phyloP scores from a whole-genome alignment of 345 rosid species.

The Salix koriyanagi region DNA sequence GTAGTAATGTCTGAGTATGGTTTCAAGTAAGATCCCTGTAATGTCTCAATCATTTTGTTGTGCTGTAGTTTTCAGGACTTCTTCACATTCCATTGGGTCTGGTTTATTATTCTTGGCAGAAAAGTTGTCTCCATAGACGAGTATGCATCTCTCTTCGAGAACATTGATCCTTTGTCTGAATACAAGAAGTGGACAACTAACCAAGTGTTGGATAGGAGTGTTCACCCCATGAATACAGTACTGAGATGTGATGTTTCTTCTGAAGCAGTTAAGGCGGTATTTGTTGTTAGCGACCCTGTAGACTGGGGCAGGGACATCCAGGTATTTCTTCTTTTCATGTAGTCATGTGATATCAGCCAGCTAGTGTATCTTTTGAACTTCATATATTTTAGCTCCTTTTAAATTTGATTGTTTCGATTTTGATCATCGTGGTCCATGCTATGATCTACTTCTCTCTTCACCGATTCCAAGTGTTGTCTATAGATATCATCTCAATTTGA shows the following conservation, averaged over 20 bases:
- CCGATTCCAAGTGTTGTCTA: not conserved
- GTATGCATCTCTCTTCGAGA: conserved; percentile 38
- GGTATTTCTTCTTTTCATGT: conserved; percentile 21
- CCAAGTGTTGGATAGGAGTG: conserved; percentile 10
- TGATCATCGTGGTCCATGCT: not conserved
- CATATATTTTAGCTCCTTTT: not conserved
- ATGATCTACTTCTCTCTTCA: not conserved
- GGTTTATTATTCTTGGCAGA: conserved; percentile 25
- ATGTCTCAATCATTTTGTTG: not conserved
- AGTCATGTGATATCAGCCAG: not conserved
- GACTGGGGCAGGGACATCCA: conserved; percentile 59
- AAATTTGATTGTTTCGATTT: not conserved
- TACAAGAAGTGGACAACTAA: conserved; percentile 39
- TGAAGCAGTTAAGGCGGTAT: conserved; percentile 38
- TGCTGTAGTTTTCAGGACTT: not conserved
- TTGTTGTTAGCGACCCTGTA: conserved; percentile 46
- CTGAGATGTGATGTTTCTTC: conserved; percentile 24
- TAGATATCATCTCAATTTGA: not conserved
- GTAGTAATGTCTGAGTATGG: conserved; percentile 50
- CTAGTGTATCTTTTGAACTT: not conserved
- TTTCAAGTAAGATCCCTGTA: conserved; percentile 39
- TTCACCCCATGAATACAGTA: not conserved
- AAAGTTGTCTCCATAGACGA: conserved; percentile 47
- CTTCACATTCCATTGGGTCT: not conserved
- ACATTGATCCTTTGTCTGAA: conserved; percentile 44